Conservation (phyloP, 75 land plant species). For the Cupressus sempervirens region DNA sequence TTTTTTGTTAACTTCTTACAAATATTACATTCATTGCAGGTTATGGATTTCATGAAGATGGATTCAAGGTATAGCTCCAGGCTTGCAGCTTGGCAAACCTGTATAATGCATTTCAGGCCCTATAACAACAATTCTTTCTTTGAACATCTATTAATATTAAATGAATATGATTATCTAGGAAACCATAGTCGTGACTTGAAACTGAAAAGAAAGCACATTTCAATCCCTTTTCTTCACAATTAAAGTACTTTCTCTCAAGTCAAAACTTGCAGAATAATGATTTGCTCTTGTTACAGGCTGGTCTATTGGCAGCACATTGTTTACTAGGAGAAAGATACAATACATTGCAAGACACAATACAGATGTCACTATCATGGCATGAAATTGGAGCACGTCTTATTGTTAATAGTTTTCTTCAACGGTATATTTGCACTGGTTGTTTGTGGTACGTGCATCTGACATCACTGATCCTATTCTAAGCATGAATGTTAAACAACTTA, state of each 20-base stretch:
- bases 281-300: conserved; percentile 48
- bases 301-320: conserved; percentile 59
- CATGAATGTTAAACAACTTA: not conserved
- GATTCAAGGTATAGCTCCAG: conserved; percentile 65
- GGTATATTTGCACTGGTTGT: conserved; percentile 52
- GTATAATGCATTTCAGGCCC: not conserved
- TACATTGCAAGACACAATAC: conserved; percentile 44
- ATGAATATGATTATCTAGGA: not conserved
- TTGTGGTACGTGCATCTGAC: conserved; percentile 26
- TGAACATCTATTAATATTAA: not conserved
- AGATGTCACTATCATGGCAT: conserved; percentile 53
- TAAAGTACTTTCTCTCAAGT: not conserved
- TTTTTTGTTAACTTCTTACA: not conserved
- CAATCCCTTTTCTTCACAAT: not conserved
- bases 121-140: not conserved
- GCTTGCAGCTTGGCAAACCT: not conserved
- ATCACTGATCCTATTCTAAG: not conserved
- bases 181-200: not conserved
- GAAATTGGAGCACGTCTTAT: conserved; percentile 65
- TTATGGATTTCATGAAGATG: conserved; percentile 98
- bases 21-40: conserved; percentile 34
- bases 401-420: conserved; percentile 54
- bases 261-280: not conserved
- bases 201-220: not conserved
- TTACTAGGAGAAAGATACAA: conserved; percentile 42